phyloP scores from a whole-genome alignment of 169 alveolate species.

The Babesia bovis region DNA sequence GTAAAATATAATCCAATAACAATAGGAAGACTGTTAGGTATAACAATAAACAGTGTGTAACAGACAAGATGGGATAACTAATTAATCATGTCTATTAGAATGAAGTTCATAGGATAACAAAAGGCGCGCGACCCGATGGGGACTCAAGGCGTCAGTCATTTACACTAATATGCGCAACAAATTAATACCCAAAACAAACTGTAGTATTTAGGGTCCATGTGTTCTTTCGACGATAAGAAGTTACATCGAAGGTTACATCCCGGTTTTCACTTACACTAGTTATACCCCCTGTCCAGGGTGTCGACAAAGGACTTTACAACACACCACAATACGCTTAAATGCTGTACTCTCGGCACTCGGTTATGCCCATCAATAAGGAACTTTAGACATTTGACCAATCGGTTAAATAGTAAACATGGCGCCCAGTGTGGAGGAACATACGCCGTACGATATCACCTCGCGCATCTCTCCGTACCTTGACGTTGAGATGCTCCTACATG shows the following conservation, averaged over 20 bases:
- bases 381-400: too few relatives aligned
- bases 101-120: not conserved
- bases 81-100: not conserved
- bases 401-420: constrained; percentile 6
- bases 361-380: too few relatives aligned
- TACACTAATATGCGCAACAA: not conserved
- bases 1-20: not conserved
- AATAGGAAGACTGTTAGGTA: not conserved
- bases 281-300: not conserved
- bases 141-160: not conserved
- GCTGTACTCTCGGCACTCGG: too few relatives aligned
- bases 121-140: constrained; percentile 31
- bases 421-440: constrained; percentile 13
- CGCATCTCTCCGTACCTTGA: constrained; percentile 72
- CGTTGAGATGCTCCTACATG: constrained; percentile 73
- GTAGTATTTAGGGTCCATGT: not conserved
- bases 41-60: not conserved
- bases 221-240: not conserved
- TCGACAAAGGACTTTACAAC: not conserved
- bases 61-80: not conserved
- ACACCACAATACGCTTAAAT: too few relatives aligned
- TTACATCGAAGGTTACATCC: not conserved
- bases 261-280: not conserved
- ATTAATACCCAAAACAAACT: not conserved
- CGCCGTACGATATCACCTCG: constrained; percentile 55